These are phyloP conservation scores for Suillus spraguei DNA, from an alignment of 768 basidiomycete species.

Conservation along the genomic window DNA sequence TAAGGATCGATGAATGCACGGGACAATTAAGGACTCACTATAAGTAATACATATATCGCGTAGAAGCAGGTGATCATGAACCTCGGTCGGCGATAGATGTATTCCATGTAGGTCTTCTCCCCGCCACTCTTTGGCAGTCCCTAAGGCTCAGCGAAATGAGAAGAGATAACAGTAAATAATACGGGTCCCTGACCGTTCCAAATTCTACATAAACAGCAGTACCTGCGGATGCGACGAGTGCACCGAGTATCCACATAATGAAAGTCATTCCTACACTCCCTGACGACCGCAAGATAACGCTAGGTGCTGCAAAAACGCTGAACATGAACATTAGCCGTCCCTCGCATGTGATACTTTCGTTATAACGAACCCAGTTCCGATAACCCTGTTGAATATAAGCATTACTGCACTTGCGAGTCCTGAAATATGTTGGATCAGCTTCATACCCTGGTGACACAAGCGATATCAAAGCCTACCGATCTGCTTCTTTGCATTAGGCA, in stretches of 20 bases:
- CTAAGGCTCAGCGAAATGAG: slow-evolving; percentile 31
- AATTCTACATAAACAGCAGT: slow-evolving; percentile 76
- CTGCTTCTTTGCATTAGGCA: slow-evolving; percentile 50
- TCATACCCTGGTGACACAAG: not conserved
- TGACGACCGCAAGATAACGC: slow-evolving; percentile 63
- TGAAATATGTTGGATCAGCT: slow-evolving; percentile 14
- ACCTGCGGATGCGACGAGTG: slow-evolving; percentile 63
- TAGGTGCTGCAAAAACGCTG: slow-evolving; percentile 74
- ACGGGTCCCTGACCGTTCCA: slow-evolving; percentile 54
- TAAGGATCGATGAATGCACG: not conserved
- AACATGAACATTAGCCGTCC: slow-evolving; percentile 8
- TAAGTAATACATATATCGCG: slow-evolving; percentile 57
- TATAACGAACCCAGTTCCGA: slow-evolving; percentile 62
- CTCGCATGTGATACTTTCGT: not conserved
- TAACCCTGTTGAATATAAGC: slow-evolving; percentile 76
- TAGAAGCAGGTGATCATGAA: slow-evolving; percentile 64
- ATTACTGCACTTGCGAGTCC: slow-evolving; percentile 52
- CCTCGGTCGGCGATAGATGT: slow-evolving; percentile 62
- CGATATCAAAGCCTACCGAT: slow-evolving; percentile 42
- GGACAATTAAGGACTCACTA: slow-evolving; percentile 40
- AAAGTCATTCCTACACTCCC: slow-evolving; percentile 73
- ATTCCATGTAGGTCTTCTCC: slow-evolving; percentile 78
- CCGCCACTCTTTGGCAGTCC: slow-evolving; percentile 72
- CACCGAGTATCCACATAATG: slow-evolving; percentile 71
- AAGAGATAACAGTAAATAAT: not conserved